A percentile compares a stretch with the other conserved stretches of the same genome.
Evolutionary conservation across 257 asterid genomes (phyloP).

Genomic region (Scutellaria baicalensis): DNA sequence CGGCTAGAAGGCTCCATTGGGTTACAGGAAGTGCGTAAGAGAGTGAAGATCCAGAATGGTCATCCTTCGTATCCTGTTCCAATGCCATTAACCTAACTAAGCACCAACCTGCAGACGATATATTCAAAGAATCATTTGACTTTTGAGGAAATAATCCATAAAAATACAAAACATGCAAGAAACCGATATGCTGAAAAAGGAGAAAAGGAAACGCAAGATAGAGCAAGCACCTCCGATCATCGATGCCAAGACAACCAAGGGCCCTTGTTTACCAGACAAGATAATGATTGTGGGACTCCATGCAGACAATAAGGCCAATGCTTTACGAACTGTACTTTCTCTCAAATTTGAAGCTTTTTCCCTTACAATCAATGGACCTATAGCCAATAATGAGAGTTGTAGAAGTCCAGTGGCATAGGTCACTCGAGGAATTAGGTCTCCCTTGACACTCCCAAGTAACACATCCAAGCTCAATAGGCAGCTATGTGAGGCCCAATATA

Average conservation of each 20-base stretch:
- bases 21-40: conserved; percentile 60
- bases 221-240: conserved; percentile 61
- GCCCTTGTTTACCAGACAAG: conserved; percentile 90
- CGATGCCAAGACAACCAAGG: conserved; percentile 58
- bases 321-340: conserved; percentile 36
- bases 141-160: not conserved
- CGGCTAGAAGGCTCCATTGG: conserved; percentile 82
- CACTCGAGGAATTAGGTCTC: conserved; percentile 62
- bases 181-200: not conserved
- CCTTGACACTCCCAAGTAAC: conserved; percentile 25
- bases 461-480: conserved; percentile 24
- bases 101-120: conserved; percentile 63
- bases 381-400: conserved; percentile 47
- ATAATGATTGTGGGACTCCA: conserved; percentile 75
- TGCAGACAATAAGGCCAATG: conserved; percentile 60
- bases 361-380: conserved; percentile 27
- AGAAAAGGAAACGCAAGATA: not conserved
- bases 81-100: conserved; percentile 42
- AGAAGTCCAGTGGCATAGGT: conserved; percentile 66
- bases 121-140: not conserved
- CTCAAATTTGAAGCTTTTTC: conserved; percentile 26
- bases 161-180: not conserved
- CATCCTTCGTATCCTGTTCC: conserved; percentile 27
- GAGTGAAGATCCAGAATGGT: conserved; percentile 31
- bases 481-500: conserved; percentile 61